phyloP scores from a whole-genome alignment of 176 grass and related monocot species.

The Bromus sterilis region DNA sequence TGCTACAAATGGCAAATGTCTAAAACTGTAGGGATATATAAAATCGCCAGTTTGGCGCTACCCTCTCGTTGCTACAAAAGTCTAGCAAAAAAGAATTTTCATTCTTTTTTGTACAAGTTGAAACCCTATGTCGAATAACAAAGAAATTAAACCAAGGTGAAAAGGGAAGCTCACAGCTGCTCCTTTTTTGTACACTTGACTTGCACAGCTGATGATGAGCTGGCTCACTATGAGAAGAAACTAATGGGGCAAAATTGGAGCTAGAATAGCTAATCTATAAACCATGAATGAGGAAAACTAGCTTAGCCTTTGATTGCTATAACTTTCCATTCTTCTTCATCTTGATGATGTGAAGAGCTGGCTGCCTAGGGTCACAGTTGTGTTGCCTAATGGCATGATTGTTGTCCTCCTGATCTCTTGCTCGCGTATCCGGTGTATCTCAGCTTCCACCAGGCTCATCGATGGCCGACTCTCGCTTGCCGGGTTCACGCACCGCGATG shows the following conservation, averaged over 20 bases:
- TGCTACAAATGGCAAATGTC: background rate
- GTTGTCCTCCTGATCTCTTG: constrained; percentile 79
- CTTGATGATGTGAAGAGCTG: constrained; percentile 76
- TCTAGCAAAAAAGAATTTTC: background rate
- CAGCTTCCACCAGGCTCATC: constrained; percentile 71
- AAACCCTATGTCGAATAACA: background rate
- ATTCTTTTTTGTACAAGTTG: constrained; percentile 2
- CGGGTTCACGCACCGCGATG: constrained; percentile 65
- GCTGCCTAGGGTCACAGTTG: constrained; percentile 92
- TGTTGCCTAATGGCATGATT: constrained; percentile 39
- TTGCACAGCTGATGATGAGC: constrained; percentile 31
- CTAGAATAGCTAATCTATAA: constrained; percentile 25
- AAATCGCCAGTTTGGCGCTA: background rate
- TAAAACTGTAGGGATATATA: background rate
- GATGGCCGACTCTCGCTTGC: constrained; percentile 44
- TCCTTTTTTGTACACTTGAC: constrained; percentile 72
- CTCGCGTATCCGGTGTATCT: constrained; percentile 69
- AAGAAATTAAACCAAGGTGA: constrained; percentile 6
- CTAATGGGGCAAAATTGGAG: background rate
- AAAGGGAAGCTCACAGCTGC: constrained; percentile 26
- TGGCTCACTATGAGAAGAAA: constrained; percentile 17
- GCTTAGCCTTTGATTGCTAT: constrained; percentile 11
- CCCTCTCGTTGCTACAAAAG: background rate
- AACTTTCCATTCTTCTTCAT: constrained; percentile 23
- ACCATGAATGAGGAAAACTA: constrained; percentile 19